Evolutionary conservation across 805 yeast genomes (phyloP), one percentile per base, ranked within the genome.

Genomic region (Myxozyma monticola): DNA sequence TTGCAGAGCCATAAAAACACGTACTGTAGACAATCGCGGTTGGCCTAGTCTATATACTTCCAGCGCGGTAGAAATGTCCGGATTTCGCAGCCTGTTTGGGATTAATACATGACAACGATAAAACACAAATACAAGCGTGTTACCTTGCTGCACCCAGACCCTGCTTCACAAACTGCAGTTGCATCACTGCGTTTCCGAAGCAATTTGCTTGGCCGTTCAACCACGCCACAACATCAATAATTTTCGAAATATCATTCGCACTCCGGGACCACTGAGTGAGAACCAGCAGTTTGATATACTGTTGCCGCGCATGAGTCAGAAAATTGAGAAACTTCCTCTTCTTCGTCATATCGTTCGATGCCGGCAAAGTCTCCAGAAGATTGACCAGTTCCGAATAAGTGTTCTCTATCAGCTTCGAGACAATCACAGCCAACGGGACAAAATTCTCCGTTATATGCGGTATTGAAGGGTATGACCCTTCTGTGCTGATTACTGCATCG

Each of bases 141-240:
- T 39, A 52, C 57, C 95, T 90, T 0, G 99, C 98, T 25, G 89
- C 86, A 0, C 88, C 78, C 56, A 86, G 68, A n/a, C 84, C 79
- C 44, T 81, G 78, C 56, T 83, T 86, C 21, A 85, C 71, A n/a
- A 75, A 74, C 55, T 83, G 85, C 34, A 89, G 71, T 10, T 85
- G 82, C 70, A 83, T 77, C 17, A 84, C 78, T 34, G 70, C 82
- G 61, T 75, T 81, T 50, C 68, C 84, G 61, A 76, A 90, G 64
- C 76, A 77, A 63, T 77, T 80, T 62, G 87, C 86, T 61, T 88
- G 95, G 42, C 81, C 82, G 54, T 93, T 74, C 35, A 93, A 75
- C 93, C 95, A 93, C 56, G 86, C 85, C 51, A 95, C 79, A 18
- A 91, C 74, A 69, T 93, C 98, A 48, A 93, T 89, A 55, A 90